Percentiles rank a stretch among this genome's conserved stretches.
Conservation (phyloP, 1,284 basidiomycete species). For the Cutaneotrichosporon cavernicola region DNA sequence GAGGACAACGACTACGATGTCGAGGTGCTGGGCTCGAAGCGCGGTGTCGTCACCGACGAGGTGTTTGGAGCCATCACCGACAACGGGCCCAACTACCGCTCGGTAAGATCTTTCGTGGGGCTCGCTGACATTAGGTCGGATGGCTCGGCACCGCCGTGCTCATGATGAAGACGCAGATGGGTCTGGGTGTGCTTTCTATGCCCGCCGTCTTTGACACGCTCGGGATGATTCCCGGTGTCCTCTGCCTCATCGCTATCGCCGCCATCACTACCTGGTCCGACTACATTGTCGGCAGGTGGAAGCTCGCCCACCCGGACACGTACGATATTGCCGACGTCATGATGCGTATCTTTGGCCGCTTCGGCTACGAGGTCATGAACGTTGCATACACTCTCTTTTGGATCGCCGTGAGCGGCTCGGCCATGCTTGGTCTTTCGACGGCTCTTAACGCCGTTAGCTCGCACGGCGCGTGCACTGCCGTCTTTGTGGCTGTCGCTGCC, state of each 20-base stretch:
- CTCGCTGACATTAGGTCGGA: slow-evolving; percentile 17
- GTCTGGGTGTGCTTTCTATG: slow-evolving; percentile 40
- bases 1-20: background rate
- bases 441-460: slow-evolving; percentile 39
- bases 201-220: slow-evolving; percentile 34
- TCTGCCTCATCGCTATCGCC: slow-evolving; percentile 35
- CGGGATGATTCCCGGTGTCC: slow-evolving; percentile 37
- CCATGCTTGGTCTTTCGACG: slow-evolving; percentile 35
- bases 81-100: slow-evolving; percentile 33
- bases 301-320: slow-evolving; percentile 21
- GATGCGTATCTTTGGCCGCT: slow-evolving; percentile 24
- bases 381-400: slow-evolving; percentile 35
- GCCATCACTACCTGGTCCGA: slow-evolving; percentile 33
- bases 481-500: slow-evolving; percentile 36
- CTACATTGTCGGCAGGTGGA: slow-evolving; percentile 27
- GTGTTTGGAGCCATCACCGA: slow-evolving; percentile 32
- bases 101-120: slow-evolving; percentile 13
- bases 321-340: slow-evolving; percentile 21
- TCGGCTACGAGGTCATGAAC: slow-evolving; percentile 35
- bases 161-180: slow-evolving; percentile 38
- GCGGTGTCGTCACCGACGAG: slow-evolving; percentile 20
- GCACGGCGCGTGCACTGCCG: slow-evolving; percentile 44
- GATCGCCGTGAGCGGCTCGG: slow-evolving; percentile 24
- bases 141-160: slow-evolving; percentile 27
- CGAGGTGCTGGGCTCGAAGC: background rate